Conservation (phyloP, 345 rosid genomes). For the Eucalyptus curtisii region DNA sequence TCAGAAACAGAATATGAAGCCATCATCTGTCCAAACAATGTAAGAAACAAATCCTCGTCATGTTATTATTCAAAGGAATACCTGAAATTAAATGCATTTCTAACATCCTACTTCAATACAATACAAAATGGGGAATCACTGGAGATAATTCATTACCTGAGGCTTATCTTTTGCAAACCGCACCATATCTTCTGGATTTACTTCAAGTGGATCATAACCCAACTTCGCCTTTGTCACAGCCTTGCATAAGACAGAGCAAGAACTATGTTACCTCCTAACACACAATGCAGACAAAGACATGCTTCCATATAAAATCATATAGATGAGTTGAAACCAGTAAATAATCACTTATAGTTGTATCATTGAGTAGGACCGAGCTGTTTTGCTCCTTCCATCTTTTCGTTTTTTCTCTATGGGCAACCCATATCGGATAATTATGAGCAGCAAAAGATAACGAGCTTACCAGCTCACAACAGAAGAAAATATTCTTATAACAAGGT, state of each 20-base stretch:
- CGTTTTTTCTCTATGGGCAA: neutral
- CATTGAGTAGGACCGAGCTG: neutral
- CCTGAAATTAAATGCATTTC: neutral
- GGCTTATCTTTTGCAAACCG: constrained; percentile 86
- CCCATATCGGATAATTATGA: neutral
- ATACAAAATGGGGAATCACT: neutral
- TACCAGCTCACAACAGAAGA: neutral
- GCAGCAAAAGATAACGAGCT: neutral
- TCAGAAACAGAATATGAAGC: constrained; percentile 99
- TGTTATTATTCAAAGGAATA: neutral
- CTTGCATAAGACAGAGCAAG: constrained; percentile 21
- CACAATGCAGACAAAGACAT: neutral
- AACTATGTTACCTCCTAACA: neutral
- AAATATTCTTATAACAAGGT: neutral
- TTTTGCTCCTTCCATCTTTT: neutral
- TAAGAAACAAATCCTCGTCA: neutral
- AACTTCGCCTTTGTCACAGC: constrained; percentile 95
- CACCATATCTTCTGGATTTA: constrained; percentile 99
- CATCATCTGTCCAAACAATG: constrained; percentile 67
- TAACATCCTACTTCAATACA: neutral
- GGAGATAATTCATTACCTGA: constrained; percentile 45
- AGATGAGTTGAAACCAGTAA: neutral
- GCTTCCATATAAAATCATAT: neutral
- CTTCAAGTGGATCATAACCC: constrained; percentile 96
- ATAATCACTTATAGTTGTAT: neutral